Percentiles rank a stretch among this genome's conserved stretches.
Evolutionary conservation across 148 eudicot genomes (phyloP).

Genomic region (Chenopodium album): DNA sequence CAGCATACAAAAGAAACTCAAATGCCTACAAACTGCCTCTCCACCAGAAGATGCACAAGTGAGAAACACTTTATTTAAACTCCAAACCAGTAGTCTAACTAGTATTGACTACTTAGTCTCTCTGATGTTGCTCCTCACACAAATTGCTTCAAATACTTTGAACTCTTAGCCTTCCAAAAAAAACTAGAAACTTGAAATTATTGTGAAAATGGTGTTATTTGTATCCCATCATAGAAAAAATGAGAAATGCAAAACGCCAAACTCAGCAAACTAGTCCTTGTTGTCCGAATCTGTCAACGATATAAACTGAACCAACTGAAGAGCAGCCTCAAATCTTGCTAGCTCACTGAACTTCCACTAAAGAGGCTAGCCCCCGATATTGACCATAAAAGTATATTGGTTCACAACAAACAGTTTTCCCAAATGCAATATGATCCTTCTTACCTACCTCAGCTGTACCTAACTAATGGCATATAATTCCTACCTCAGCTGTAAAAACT

Average conservation of each 20-base stretch:
- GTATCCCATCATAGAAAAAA: not conserved
- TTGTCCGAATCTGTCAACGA: not conserved
- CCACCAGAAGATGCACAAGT: not conserved
- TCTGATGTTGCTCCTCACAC: not conserved
- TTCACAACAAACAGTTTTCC: not conserved
- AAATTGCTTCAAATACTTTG: too few species aligned
- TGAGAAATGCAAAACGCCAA: not conserved
- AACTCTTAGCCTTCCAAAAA: not conserved
- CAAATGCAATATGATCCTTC: not conserved
- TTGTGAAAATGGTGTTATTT: not conserved
- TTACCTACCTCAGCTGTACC: not conserved
- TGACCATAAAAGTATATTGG: not conserved
- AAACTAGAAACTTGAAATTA: not conserved
- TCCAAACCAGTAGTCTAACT: not conserved
- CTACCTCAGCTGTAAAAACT: too few species aligned
- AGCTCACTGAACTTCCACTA: not conserved
- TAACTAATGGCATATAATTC: not conserved
- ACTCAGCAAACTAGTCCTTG: not conserved
- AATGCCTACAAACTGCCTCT: not conserved
- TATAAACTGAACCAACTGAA: not conserved
- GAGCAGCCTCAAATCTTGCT: not conserved
- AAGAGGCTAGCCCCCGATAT: too few species aligned
- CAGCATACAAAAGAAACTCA: not conserved
- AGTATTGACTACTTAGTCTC: not conserved
- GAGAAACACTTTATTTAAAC: not conserved